phyloP scores from a whole-genome alignment of 2,329 filamentous ascomycete species.

The Trichoderma polysporum region DNA sequence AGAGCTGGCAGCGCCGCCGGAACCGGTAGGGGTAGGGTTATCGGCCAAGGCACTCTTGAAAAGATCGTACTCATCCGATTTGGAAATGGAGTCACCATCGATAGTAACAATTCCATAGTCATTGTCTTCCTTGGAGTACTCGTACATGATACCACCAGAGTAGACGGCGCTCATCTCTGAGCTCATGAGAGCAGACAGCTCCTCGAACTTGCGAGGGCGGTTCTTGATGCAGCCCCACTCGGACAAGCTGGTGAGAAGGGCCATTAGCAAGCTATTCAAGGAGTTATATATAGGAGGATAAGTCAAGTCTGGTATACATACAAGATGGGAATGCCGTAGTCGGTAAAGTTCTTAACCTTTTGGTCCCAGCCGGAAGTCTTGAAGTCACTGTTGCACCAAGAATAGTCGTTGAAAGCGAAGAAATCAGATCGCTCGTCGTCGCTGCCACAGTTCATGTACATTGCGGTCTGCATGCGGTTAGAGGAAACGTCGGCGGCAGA shows the following conservation, averaged over 20 bases:
- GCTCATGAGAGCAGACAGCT: slow-evolving; percentile 77
- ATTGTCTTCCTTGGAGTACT: slow-evolving; percentile 80
- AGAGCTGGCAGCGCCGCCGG: slow-evolving; percentile 50
- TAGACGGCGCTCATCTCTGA: slow-evolving; percentile 83
- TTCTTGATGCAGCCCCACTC: slow-evolving; percentile 90
- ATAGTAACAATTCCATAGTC: slow-evolving; percentile 78
- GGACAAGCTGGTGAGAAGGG: slow-evolving; percentile 63
- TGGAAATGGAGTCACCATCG: slow-evolving; percentile 52
- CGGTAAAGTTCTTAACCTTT: slow-evolving; percentile 84
- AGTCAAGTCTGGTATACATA: slow-evolving; percentile 30
- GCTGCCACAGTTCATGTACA: slow-evolving; percentile 91
- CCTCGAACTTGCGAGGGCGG: slow-evolving; percentile 72
- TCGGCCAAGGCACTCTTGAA: slow-evolving; percentile 50
- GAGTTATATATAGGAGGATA: neutral
- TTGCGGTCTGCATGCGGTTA: slow-evolving; percentile 82
- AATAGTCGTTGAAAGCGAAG: slow-evolving; percentile 89
- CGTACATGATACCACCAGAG: slow-evolving; percentile 94
- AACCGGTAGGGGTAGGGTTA: slow-evolving; percentile 51
- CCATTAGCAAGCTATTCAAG: neutral
- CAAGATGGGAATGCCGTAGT: slow-evolving; percentile 87
- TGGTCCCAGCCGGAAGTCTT: slow-evolving; percentile 74
- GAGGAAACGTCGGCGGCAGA: slow-evolving; percentile 75
- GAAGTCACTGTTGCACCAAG: slow-evolving; percentile 76
- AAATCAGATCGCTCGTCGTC: slow-evolving; percentile 85
- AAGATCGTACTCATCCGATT: slow-evolving; percentile 60